A percentile compares a stretch with the other conserved stretches of the same genome.
Conservation (phyloP, 2,329 filamentous ascomycete species). For the Fusarium papillatum region DNA sequence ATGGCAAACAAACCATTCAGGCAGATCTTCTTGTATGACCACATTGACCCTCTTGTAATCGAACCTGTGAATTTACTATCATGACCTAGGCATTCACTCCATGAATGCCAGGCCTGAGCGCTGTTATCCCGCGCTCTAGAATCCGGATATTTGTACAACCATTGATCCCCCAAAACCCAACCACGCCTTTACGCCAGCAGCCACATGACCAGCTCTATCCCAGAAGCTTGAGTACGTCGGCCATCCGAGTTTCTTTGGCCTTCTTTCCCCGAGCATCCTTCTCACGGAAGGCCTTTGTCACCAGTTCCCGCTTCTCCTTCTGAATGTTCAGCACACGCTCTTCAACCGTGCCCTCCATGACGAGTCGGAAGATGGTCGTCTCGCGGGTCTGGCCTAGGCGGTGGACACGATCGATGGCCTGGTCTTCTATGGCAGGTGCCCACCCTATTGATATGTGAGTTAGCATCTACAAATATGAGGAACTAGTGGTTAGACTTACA, state of each 20-base stretch:
- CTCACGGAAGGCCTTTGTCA: constrained; percentile 85
- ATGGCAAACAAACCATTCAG: not conserved
- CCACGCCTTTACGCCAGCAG: constrained; percentile 1
- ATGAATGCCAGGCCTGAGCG: not conserved
- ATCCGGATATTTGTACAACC: constrained; percentile 10
- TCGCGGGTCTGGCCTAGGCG: constrained; percentile 85
- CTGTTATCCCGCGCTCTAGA: not conserved
- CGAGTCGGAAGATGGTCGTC: constrained; percentile 84
- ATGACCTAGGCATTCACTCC: not conserved
- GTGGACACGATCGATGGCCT: constrained; percentile 91
- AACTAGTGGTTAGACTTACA: constrained; percentile 59
- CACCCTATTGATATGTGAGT: constrained; percentile 69
- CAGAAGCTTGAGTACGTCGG: constrained; percentile 65
- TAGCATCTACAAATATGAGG: not conserved
- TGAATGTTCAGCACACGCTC: constrained; percentile 86
- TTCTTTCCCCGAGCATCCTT: constrained; percentile 65
- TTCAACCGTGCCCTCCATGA: constrained; percentile 86
- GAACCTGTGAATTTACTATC: not conserved
- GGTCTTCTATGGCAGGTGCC: constrained; percentile 93
- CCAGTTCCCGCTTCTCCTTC: constrained; percentile 81
- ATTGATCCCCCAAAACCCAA: not conserved
- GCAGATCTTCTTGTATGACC: not conserved
- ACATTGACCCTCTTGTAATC: constrained; percentile 12
- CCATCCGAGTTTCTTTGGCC: constrained; percentile 70
- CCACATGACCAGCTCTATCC: constrained; percentile 31